Percentiles rank a stretch among this genome's conserved stretches.
These are phyloP conservation scores for Yamadazyma sp. DNA, from an alignment of 1,139 yeast species.

Conservation along the genomic window DNA sequence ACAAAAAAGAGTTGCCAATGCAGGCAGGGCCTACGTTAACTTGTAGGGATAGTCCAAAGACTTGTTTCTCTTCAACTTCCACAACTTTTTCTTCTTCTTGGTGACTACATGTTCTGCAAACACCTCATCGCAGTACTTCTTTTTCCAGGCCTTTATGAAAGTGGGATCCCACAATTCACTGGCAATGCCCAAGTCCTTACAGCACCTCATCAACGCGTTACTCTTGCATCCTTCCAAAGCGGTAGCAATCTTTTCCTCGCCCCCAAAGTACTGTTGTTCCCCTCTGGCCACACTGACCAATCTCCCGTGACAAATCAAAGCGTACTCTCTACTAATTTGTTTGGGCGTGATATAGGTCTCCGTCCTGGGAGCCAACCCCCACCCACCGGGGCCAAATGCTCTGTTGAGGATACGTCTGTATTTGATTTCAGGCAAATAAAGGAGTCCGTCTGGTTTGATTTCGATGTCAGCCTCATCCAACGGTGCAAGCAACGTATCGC, in stretches of 20 bases:
- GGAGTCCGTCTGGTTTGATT: slow-evolving; percentile 90
- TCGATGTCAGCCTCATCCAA: slow-evolving; percentile 74
- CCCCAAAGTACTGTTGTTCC: slow-evolving; percentile 87
- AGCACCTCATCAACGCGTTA: slow-evolving; percentile 95
- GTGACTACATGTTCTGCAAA: slow-evolving; percentile 84
- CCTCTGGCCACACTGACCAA: slow-evolving; percentile 92
- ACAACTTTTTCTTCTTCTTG: slow-evolving; percentile 81
- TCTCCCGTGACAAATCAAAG: slow-evolving; percentile 81
- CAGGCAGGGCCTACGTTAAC: slow-evolving; percentile 2
- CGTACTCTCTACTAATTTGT: slow-evolving; percentile 81
- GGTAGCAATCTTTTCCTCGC: slow-evolving; percentile 83
- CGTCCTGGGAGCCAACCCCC: slow-evolving; percentile 96
- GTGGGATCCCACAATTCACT: slow-evolving; percentile 97
- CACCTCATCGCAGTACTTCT: slow-evolving; percentile 72
- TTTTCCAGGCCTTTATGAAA: slow-evolving; percentile 79
- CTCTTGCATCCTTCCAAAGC: slow-evolving; percentile 98
- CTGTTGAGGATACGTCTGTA: slow-evolving; percentile 83
- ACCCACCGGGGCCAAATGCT: slow-evolving; percentile 98
- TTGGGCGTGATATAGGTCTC: slow-evolving; percentile 71
- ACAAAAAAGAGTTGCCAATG: not conserved
- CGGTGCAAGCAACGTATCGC: slow-evolving; percentile 58
- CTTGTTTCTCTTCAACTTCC: slow-evolving; percentile 82
- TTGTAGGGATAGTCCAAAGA: slow-evolving; percentile 81
- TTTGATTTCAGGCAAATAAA: slow-evolving; percentile 91
- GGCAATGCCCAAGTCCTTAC: slow-evolving; percentile 95